Evolutionary conservation across 208 protist species (phyloP).

Genomic region (Herpetomonas muscarum): DNA sequence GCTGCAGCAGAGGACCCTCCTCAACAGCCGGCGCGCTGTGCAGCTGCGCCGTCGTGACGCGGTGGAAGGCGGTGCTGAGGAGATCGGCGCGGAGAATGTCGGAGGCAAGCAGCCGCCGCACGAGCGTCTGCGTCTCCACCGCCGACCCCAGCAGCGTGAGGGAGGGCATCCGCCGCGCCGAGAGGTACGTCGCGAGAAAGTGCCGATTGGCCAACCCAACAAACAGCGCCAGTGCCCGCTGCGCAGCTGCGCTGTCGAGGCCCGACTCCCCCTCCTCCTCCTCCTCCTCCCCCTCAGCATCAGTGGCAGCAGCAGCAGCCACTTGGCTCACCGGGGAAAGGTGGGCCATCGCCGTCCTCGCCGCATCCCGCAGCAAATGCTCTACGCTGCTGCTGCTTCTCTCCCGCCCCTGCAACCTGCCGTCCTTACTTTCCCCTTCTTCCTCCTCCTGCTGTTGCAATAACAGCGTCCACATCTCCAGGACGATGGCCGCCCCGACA

Average conservation of each 20-base stretch:
- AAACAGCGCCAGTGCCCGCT: neutral
- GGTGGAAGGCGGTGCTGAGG: conserved; percentile 23
- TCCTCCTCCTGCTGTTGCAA: neutral
- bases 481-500: conserved; percentile 28
- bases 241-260: neutral
- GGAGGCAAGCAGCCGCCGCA: conserved; percentile 22
- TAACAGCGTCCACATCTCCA: conserved; percentile 49
- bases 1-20: too few relatives aligned
- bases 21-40: neutral
- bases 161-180: conserved; percentile 3
- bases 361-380: neutral
- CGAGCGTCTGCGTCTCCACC: conserved; percentile 23
- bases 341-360: neutral
- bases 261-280: neutral
- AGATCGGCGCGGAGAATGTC: conserved; percentile 19
- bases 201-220: conserved; percentile 8
- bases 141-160: conserved; percentile 20
- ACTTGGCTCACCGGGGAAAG: too few relatives aligned
- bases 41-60: conserved; percentile 19
- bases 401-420: neutral
- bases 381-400: neutral
- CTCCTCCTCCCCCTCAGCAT: too few relatives aligned
- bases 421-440: neutral
- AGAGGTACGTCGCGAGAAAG: conserved; percentile 49
- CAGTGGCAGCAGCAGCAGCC: too few relatives aligned